Percentiles rank a stretch among this genome's conserved stretches.
phyloP scores from a whole-genome alignment of 1,139 yeast genomes.

The Taphrina pruni region DNA sequence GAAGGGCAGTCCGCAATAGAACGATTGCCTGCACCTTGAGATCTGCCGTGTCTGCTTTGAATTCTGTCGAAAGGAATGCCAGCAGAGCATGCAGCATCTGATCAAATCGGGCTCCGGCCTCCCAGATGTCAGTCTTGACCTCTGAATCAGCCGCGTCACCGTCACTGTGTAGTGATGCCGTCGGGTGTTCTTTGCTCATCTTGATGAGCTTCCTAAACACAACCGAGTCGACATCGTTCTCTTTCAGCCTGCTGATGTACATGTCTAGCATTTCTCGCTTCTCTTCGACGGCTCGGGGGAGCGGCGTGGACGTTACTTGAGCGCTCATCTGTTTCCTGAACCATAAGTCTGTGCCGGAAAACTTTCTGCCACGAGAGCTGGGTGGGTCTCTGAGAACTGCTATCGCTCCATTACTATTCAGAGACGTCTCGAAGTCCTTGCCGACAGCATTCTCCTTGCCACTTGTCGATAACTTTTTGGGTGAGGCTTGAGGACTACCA shows the following conservation, averaged over 20 bases:
- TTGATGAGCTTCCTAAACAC: slow-evolving; percentile 40
- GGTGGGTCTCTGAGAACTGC: slow-evolving; percentile 4
- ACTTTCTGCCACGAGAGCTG: slow-evolving; percentile 11
- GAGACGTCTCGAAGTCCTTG: background rate
- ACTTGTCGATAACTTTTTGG: background rate
- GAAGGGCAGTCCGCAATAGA: slow-evolving; percentile 31
- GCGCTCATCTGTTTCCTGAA: slow-evolving; percentile 40
- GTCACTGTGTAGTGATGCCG: background rate
- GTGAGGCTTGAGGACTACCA: background rate
- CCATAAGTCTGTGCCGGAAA: slow-evolving; percentile 38
- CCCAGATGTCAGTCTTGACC: slow-evolving; percentile 38
- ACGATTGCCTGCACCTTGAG: slow-evolving; percentile 32
- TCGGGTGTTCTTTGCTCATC: slow-evolving; percentile 37
- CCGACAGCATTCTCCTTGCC: slow-evolving; percentile 3
- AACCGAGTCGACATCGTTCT: slow-evolving; percentile 29
- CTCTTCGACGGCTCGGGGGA: slow-evolving; percentile 35
- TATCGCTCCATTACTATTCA: background rate
- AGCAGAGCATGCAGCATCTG: slow-evolving; percentile 17
- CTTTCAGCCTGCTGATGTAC: slow-evolving; percentile 22
- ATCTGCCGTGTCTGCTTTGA: slow-evolving; percentile 15
- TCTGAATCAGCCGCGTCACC: slow-evolving; percentile 6
- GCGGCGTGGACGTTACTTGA: slow-evolving; percentile 29
- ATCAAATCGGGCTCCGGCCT: slow-evolving; percentile 40
- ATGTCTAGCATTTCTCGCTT: slow-evolving; percentile 23
- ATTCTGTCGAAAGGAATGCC: background rate